phyloP scores from a whole-genome alignment of 208 protist genomes.

The Willaertia magna region DNA sequence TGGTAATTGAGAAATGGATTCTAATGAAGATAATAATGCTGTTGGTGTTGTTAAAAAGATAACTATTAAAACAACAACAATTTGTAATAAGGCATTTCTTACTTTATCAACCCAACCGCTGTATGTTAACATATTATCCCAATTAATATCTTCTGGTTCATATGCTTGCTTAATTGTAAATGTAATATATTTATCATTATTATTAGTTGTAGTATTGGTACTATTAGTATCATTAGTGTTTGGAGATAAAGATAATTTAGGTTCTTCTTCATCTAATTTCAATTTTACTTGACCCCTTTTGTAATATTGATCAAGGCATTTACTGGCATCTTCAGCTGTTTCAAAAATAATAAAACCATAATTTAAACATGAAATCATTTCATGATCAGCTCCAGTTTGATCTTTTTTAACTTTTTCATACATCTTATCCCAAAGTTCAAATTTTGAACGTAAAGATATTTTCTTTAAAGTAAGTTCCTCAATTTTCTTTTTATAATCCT shows the following conservation, averaged over 20 bases:
- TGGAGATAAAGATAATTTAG: not conserved
- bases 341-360: not conserved
- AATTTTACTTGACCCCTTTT: not conserved
- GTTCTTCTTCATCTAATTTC: not conserved
- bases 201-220: not conserved
- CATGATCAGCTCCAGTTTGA: not conserved
- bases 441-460: not conserved
- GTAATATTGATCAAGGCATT: not conserved
- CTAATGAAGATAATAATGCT: not conserved
- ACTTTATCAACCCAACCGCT: not conserved
- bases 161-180: not conserved
- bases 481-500: not conserved
- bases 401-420: not conserved
- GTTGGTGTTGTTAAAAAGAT: not conserved
- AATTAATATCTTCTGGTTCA: not conserved
- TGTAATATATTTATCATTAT: too few species aligned
- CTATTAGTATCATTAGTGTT: not conserved
- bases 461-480: not conserved
- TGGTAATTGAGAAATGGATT: not conserved
- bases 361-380: not conserved
- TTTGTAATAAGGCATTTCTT: not conserved
- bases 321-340: not conserved
- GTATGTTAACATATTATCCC: constrained; percentile 1
- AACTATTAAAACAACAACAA: not conserved
- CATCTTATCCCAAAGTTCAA: not conserved